Evolutionary conservation across 805 yeast genomes (phyloP).

Genomic region (Saturnispora kantuleensis): DNA sequence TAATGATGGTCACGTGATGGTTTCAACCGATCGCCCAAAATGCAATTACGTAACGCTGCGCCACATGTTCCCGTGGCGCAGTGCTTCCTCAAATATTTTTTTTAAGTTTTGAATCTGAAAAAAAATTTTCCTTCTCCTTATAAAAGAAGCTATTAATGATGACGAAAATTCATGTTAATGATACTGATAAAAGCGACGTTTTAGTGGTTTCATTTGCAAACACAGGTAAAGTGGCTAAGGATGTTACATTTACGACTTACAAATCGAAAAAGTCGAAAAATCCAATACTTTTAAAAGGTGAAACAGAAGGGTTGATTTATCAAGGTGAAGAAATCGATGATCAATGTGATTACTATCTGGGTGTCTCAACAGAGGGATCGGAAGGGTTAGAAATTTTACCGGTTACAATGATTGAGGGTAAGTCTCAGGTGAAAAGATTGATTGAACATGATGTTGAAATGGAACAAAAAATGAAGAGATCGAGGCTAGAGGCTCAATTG

Average conservation of each 20-base stretch:
- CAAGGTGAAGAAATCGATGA: constrained; percentile 43
- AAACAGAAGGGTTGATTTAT: constrained; percentile 61
- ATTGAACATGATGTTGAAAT: constrained; percentile 11
- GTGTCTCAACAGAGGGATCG: constrained; percentile 58
- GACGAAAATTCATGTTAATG: constrained; percentile 5
- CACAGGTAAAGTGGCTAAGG: constrained; percentile 55
- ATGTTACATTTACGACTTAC: constrained; percentile 54
- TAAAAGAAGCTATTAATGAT: background rate
- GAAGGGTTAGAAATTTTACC: constrained; percentile 45
- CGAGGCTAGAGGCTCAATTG: constrained; percentile 5
- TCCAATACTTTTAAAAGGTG: constrained; percentile 59
- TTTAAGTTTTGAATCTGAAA: background rate
- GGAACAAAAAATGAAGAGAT: constrained; percentile 9
- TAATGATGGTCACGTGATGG: background rate
- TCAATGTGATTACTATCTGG: constrained; percentile 56
- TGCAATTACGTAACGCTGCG: background rate
- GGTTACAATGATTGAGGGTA: constrained; percentile 11
- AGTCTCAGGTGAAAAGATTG: constrained; percentile 29
- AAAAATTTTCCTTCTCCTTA: constrained; percentile 1
- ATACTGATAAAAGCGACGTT: constrained; percentile 6
- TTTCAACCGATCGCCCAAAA: too few relatives aligned
- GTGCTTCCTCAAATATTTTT: background rate
- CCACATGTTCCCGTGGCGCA: background rate
- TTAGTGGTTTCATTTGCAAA: constrained; percentile 66
- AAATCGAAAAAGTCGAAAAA: constrained; percentile 31